Base-by-base conservation (phyloP, 495 filamentous ascomycete species). In the Penicillium roqueforti region DNA sequence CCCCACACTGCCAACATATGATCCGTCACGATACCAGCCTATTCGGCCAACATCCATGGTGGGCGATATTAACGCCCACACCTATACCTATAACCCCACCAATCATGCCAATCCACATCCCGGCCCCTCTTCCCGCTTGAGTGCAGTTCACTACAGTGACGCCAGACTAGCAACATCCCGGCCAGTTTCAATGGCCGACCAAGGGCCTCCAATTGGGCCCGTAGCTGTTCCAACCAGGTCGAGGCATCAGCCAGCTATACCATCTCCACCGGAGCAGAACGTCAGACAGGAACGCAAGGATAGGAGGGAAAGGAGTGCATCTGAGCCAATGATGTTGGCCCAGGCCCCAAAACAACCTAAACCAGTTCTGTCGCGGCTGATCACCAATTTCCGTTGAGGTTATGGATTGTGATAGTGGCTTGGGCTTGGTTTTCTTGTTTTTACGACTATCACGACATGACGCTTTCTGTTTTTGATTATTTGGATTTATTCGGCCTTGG, bases 361-460 rank as follows among this genome's bases (percentile, higher is more conserved):
- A 31, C 74, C 74, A 8, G 68, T 72, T 10, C 53, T 76, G 38
- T 70, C 72, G 22, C 65, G 65, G 45, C 39, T 76, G 43, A 67
- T 76, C 38, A 76, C 74, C 46, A 73, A 73, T 52, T 68, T 76
- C 46, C 50, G 60, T 36, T 65, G 49, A 59, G 34, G 25, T 22
- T 42, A 19, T 43, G 48, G 34, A 31, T 22, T 42, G 25, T 43
- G 48, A 14, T 32, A 28, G 32, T 46, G 32, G 54, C 42, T 34
- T 52, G 53, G 48, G 25, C 44, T 48, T 48, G 39, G 39, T 47
- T 57, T 53, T 58, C 34, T 40, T 40, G 36, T 40, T 57, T 52
- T 59, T 39, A 51, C 28, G 52, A 62, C 41, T 37, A 53, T 43
- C 13, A 47, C 31, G 50, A 52, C 32, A 36, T 32, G 38, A 26